phyloP scores from a whole-genome alignment of 768 basidiomycete species.

The Trametes cingulata region DNA sequence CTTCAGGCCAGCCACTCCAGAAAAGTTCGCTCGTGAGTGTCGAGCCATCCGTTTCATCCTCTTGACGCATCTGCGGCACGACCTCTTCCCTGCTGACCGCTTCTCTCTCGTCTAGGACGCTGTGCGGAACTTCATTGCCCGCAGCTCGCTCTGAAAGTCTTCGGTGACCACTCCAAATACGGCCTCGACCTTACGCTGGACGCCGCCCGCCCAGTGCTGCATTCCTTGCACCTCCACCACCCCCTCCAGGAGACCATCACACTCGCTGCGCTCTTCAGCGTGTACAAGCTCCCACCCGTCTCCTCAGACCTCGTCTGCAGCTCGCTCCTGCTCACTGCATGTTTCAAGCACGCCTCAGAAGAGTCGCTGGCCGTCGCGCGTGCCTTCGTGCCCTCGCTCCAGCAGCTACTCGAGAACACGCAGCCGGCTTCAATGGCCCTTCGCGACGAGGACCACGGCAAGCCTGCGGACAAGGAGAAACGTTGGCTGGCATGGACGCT shows the following conservation, averaged over 20 bases:
- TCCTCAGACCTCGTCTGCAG: constrained; percentile 57
- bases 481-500: constrained; percentile 41
- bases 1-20: constrained; percentile 43
- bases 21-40: constrained; percentile 57
- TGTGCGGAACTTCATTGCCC: constrained; percentile 60
- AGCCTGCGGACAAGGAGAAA: constrained; percentile 33
- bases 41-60: background rate
- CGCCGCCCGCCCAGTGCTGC: constrained; percentile 57
- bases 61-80: background rate
- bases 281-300: constrained; percentile 55
- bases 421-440: constrained; percentile 18
- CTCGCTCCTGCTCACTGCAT: constrained; percentile 57
- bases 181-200: constrained; percentile 51
- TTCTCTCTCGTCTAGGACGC: constrained; percentile 45
- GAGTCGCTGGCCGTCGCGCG: constrained; percentile 42
- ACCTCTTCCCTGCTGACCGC: background rate
- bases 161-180: constrained; percentile 64
- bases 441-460: constrained; percentile 13
- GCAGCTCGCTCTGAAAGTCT: constrained; percentile 57
- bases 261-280: constrained; percentile 52
- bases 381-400: constrained; percentile 44
- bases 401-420: constrained; percentile 31
- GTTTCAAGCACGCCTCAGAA: constrained; percentile 43
- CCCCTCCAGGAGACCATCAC: constrained; percentile 51
- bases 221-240: constrained; percentile 50